Conservation (phyloP, 2,329 filamentous ascomycete genomes). For the Saccharata proteae region DNA sequence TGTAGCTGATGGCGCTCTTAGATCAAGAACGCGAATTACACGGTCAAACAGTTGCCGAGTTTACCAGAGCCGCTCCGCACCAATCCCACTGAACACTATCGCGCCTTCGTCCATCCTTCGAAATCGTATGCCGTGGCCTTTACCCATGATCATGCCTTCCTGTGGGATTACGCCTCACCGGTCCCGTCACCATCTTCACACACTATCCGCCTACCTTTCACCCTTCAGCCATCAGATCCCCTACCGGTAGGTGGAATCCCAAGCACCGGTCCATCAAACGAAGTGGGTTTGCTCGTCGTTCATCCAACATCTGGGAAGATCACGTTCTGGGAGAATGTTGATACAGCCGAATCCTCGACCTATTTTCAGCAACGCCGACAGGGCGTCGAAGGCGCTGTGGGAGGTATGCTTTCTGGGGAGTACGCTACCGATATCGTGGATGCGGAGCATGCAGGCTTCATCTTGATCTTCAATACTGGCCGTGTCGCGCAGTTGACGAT, state of each 20-base stretch:
- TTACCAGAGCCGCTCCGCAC: constrained; percentile 65
- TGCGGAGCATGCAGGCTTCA: constrained; percentile 76
- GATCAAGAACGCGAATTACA: constrained; percentile 77
- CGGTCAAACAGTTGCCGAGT: constrained; percentile 70
- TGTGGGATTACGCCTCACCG: constrained; percentile 71
- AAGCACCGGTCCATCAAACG: constrained; percentile 61
- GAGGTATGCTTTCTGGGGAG: constrained; percentile 67
- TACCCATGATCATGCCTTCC: constrained; percentile 68
- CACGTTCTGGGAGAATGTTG: constrained; percentile 91
- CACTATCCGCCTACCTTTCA: constrained; percentile 65
- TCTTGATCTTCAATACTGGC: constrained; percentile 74
- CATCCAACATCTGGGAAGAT: constrained; percentile 76
- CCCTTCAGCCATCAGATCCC: constrained; percentile 55
- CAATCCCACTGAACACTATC: constrained; percentile 39
- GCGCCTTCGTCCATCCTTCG: constrained; percentile 41
- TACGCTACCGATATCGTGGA: constrained; percentile 64
- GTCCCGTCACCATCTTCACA: constrained; percentile 61
- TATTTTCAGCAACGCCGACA: constrained; percentile 72
- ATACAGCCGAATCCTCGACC: constrained; percentile 72
- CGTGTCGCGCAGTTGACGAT: constrained; percentile 77
- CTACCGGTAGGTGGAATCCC: constrained; percentile 77
- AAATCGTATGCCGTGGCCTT: constrained; percentile 65
- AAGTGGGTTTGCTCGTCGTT: constrained; percentile 77
- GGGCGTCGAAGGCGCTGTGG: constrained; percentile 63
- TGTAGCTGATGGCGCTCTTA: constrained; percentile 24